Percentiles rank a stretch among this genome's conserved stretches.
phyloP scores from a whole-genome alignment of 2,329 filamentous ascomycete species.

The Fusarium beomiforme region DNA sequence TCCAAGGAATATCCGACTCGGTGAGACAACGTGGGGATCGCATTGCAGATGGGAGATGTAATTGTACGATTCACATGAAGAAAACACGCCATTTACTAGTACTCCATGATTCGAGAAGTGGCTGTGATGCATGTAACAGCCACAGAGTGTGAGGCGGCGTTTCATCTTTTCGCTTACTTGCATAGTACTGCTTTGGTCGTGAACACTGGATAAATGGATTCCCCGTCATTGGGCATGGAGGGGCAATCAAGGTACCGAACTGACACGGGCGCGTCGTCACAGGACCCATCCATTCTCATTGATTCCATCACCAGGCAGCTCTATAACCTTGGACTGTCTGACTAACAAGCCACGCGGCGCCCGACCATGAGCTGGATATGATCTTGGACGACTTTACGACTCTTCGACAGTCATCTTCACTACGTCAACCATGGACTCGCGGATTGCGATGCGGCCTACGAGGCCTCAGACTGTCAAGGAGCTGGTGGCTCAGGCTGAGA shows the following conservation, averaged over 20 bases:
- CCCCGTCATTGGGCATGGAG: conserved; percentile 37
- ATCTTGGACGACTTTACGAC: not conserved
- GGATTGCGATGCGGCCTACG: conserved; percentile 48
- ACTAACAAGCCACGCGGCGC: conserved; percentile 21
- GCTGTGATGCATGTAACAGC: not conserved
- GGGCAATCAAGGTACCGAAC: conserved; percentile 37
- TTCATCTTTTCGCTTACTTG: not conserved
- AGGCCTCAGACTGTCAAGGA: conserved; percentile 77
- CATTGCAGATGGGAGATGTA: conserved; percentile 22
- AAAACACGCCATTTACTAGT: conserved; percentile 37
- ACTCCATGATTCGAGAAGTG: conserved; percentile 24
- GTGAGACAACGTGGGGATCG: conserved; percentile 24
- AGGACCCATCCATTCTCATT: conserved; percentile 16
- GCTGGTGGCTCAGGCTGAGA: conserved; percentile 77
- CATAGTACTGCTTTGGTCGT: conserved; percentile 6
- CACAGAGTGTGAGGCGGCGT: not conserved
- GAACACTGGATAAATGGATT: conserved; percentile 10
- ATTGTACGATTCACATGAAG: conserved; percentile 35
- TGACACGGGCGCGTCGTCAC: conserved; percentile 30
- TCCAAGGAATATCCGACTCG: conserved; percentile 13
- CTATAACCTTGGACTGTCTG: conserved; percentile 4
- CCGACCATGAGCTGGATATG: conserved; percentile 30
- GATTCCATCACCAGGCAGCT: conserved; percentile 35
- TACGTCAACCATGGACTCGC: conserved; percentile 42
- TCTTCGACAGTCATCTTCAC: conserved; percentile 11